Percentiles rank a stretch among this genome's conserved stretches.
Conservation (phyloP, 257 asterid genomes). For the Nicotiana benthamiana region DNA sequence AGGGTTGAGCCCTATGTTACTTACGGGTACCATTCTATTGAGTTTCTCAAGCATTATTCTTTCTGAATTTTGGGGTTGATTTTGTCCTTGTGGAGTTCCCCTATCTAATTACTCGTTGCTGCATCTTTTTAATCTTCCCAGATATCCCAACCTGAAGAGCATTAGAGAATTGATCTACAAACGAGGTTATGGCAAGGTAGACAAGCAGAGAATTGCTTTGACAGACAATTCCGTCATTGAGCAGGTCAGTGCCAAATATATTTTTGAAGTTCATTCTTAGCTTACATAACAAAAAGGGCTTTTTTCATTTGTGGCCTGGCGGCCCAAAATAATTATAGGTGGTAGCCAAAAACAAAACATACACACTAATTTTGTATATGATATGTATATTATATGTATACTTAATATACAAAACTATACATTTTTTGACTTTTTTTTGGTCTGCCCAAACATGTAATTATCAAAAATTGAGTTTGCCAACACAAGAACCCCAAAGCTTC, state of each 20-base stretch:
- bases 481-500: neutral
- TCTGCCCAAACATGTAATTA: no score
- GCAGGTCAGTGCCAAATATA: conserved; percentile 29
- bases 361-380: no score
- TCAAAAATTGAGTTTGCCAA: neutral
- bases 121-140: neutral
- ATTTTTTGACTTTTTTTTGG: no score
- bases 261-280: neutral
- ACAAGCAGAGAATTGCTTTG: conserved; percentile 66
- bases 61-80: neutral
- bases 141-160: conserved; percentile 69
- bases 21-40: conserved; percentile 33
- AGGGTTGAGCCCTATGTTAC: conserved; percentile 77
- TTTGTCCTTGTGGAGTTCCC: neutral
- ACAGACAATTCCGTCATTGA: conserved; percentile 60
- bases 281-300: neutral
- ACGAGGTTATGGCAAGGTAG: conserved; percentile 63
- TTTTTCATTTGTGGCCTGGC: no score
- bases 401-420: no score
- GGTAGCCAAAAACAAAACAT: no score
- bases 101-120: neutral
- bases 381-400: no score
- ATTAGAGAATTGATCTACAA: conserved; percentile 60
- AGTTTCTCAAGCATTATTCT: neutral
- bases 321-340: no score